These are phyloP conservation scores for Rutidosis leptorrhynchoides DNA, from an alignment of 129 eudicot genomes.

Conservation along the genomic window DNA sequence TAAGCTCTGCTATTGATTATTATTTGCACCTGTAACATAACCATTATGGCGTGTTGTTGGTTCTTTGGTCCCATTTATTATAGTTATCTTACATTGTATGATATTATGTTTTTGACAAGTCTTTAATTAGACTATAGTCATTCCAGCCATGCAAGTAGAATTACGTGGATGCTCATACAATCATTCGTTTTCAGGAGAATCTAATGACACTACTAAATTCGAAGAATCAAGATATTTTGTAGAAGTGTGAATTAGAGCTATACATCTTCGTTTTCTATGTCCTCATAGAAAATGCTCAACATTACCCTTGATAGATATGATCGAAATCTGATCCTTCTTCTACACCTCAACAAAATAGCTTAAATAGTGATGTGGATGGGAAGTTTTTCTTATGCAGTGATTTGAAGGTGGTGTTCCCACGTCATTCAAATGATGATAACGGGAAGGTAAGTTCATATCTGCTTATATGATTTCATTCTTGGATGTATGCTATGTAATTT, in stretches of 20 bases:
- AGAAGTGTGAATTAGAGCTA: too few relatives aligned
- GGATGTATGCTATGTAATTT: too few relatives aligned
- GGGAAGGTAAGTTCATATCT: conserved; percentile 67
- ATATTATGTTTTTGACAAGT: conserved; percentile 46
- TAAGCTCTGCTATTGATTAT: too few relatives aligned
- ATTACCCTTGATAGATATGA: conserved; percentile 46
- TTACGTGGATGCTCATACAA: conserved; percentile 90
- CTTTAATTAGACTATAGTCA: conserved; percentile 46
- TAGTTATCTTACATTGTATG: too few relatives aligned
- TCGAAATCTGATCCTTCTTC: conserved; percentile 37
- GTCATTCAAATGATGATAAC: conserved; percentile 71
- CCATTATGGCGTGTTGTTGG: conserved; percentile 6
- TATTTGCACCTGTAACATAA: conserved; percentile 8
- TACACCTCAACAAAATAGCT: conserved; percentile 20
- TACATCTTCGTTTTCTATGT: conserved; percentile 72
- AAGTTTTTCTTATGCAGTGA: conserved; percentile 57
- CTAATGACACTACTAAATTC: too few relatives aligned
- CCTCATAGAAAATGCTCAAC: too few relatives aligned
- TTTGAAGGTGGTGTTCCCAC: conserved; percentile 73
- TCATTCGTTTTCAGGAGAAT: too few relatives aligned
- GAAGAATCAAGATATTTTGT: too few relatives aligned
- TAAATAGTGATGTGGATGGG: conserved; percentile 29
- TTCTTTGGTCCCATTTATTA: too few relatives aligned
- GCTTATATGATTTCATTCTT: too few relatives aligned
- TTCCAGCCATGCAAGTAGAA: conserved; percentile 93